Base-by-base conservation (phyloP, 179 eudicot genomes). In the Spergularia azorica region DNA sequence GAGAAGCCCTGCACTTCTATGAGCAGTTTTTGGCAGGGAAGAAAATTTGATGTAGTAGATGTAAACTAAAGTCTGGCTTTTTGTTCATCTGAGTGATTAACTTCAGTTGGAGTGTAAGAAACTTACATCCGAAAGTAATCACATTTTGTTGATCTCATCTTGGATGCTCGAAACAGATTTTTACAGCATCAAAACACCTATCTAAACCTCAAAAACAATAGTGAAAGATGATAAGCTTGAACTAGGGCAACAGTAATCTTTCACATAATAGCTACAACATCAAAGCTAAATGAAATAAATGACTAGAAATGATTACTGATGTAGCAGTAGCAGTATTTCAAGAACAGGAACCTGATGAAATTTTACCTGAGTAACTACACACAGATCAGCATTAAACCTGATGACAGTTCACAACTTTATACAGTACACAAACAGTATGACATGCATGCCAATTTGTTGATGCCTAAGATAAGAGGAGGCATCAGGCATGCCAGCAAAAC, bases 1-100 rank as follows among this genome's bases (percentile, higher is more conserved):
- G 73, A 38, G 76, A 82, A 73, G 72, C 81, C 41, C 63, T 82
- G 18, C 72, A 69, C 61, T 70, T 82, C 67, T 79, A 70, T 63
- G 75, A 64, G 65, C 63, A 71, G 36, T 79, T 67, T 52, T 43
- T 75, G 17, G 67, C 68, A 65, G 82, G 79, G 50, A n/a, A 75
- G 48, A 36, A 16, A n/a, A 51, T 82, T 48, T 78, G 68, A 65
- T 10, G 62, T 55, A 36, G 13, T 58, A 38, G 6, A 16, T 81
- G 55, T 63, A 77, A 61, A 66, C 41, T 5, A 51, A 70, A 13
- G 73, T 13, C 9, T 4, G 6, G 32, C 18, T 14, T 20, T 51
- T 52, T 0, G 57, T 70, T 70, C 73, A 52, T 70, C 43, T 15
- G 73, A 70, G 4, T 51, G 14, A 9, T 46, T 9, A 17, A 46